These are phyloP conservation scores for Trichoderma citrinoviride DNA, from an alignment of 2,329 filamentous ascomycete genomes.

Conservation along the genomic window DNA sequence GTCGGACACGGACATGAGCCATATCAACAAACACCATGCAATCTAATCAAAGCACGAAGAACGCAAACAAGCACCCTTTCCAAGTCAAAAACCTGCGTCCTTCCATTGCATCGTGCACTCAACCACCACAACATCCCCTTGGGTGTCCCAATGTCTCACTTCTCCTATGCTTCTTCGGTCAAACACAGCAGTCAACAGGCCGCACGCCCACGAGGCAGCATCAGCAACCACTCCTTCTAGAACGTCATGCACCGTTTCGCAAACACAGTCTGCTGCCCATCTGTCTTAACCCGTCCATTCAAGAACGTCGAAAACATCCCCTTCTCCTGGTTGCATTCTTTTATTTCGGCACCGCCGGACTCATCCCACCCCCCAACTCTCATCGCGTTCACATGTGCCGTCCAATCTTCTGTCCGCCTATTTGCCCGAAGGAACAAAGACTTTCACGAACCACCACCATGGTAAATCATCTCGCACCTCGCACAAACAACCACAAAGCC, in stretches of 20 bases:
- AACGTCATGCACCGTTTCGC: not conserved
- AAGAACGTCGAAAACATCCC: not conserved
- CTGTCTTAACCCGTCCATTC: not conserved
- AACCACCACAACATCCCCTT: not conserved
- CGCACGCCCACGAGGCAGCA: slow-evolving; percentile 2
- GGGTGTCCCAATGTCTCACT: slow-evolving; percentile 11
- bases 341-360: too few species aligned
- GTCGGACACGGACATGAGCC: too few species aligned
- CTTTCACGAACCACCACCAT: too few species aligned
- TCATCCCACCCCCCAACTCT: too few species aligned
- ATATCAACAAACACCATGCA: too few species aligned
- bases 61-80: not conserved
- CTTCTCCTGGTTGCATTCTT: not conserved
- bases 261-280: not conserved
- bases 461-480: too few species aligned
- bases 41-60: not conserved
- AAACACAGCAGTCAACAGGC: not conserved
- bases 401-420: too few species aligned
- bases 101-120: too few species aligned
- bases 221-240: not conserved
- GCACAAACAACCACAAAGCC: too few species aligned
- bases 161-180: not conserved
- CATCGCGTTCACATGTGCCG: too few species aligned
- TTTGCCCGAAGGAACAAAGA: too few species aligned
- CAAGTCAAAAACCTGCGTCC: too few species aligned